Base-by-base conservation (phyloP, 2,329 filamentous ascomycete species). In the Arthrinium puccinioides region DNA sequence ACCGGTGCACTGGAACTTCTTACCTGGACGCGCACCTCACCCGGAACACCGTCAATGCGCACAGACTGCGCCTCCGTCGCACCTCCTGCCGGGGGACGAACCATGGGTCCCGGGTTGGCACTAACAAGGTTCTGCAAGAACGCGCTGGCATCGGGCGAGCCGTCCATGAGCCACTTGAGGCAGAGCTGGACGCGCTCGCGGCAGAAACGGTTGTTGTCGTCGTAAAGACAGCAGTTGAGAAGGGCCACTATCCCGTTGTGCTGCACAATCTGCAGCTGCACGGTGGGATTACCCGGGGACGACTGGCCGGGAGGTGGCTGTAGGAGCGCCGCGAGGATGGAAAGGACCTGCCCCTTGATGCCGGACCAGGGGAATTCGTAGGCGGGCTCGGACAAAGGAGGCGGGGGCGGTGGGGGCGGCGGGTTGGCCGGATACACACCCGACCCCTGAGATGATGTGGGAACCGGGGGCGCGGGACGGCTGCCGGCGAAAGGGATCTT, bases 151-250 rank as follows among this genome's bases (percentile, higher is more conserved):
- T 81, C 81, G 21, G 81, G 74, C 42, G 81, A 87, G 10, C 82
- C 83, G 48, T 86, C 82, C 62, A 86, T 75, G 6, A 85, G 68
- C 74, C 80, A 94, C 55, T 90, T 89, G n/a, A 94, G 71, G 47
- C 85, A 89, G 56, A 94, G 81, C 34, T 89, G 87, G 3, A 87
- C 86, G 46, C 89, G 85, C 59, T 97, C 90, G 52, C 90, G 87
- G 45, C 94, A 89, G 55, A 90, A 96, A 1, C 88, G 87, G 54
- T 96, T 96, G 62, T 94, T 80, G 49, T 90, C 87, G 55, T 97
- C 90, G 55, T 92, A 92, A 21, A 81, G 76, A 51, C 88, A 96
- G 61, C 88, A 95, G 53, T 88, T 88, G 13, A 96, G 74, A 15
- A 97, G 73, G 0, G 86, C 82, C 48, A 94, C 85, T 29, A 97